Base-by-base conservation (phyloP, 2,329 filamentous ascomycete genomes). In the Xylaria sp. region DNA sequence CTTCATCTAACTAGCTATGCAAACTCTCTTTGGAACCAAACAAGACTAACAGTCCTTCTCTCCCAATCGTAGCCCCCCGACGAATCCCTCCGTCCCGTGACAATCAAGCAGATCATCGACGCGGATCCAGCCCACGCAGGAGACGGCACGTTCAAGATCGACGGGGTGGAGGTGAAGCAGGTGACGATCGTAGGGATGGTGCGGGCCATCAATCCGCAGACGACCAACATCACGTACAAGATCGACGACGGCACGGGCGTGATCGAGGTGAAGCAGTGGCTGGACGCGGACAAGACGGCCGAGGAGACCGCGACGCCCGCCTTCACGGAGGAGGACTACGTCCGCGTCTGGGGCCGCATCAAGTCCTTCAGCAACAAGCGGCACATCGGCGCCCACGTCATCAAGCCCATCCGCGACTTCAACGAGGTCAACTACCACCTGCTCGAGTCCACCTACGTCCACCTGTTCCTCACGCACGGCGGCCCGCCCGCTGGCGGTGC, bases 351-450 rank as follows among this genome's bases (percentile, higher is more conserved):
- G 83, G 96, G 96, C 68, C 90, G 91, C 63, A 84, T 98, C 76
- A 96, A 94, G 82, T 87, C 86, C 62, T 97, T 97, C 82, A 91
- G 91, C 78, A 91, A 91, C 81, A 96, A 94, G 83, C 87, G 91
- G 70, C 91, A 94, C 79, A 86, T 99, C 62, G 90, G 87, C 70
- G 91, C 93, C 48, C 91, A 94, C 80, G 88, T 92, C 75, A 90
- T 99, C 71, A 90, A 94, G 62, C 90, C 92, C 4, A 84, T 98
- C 63, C 83, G 86, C 63, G 92, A 97, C 80, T 91, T 91, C 83
- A 97, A 99, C 83, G 96, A 99, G 85, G 87, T 98, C 78, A 91
- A 91, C 78, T 97, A 93, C 79, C 96, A 98, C 81, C 82, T 97
- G 72, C 89, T 99, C 61, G 95, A 99, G 82, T 91, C 93, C 30